Base-by-base conservation (phyloP, 768 basidiomycete genomes). In the Mycena pura region DNA sequence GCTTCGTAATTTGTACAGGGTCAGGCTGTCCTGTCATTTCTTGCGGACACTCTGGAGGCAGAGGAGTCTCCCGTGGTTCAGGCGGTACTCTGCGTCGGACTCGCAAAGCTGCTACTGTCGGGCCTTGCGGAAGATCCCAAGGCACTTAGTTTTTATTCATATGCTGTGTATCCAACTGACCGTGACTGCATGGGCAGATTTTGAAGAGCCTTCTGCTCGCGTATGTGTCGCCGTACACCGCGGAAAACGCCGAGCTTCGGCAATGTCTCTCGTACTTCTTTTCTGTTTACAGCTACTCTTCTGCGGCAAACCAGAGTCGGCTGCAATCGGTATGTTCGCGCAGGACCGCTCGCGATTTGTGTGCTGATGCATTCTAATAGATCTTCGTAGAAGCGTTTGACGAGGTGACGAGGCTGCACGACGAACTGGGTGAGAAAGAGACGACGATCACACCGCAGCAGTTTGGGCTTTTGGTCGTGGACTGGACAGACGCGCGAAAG, bases 191-290 rank as follows among this genome's bases (percentile, higher is more conserved):
- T 14, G 15, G 3, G 10, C 45, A 73, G 72, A 66, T 73, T n/a
- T 66, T 74, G n/a, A 68, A 67, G 31, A 77, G 75, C 58, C 72
- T 84, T 11, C 72, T 81, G 2, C 58, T 83, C 19, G 82, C 88
- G 19, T 99, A 95, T 72, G 84, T 98, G 55, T 93, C 93, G 0
- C 93, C 95, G 1, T 86, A 90, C 43, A 97, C 96, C 0, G 83
- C 79, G 10, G 84, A 88, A 24, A 98, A 97, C 70, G 89, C 91
- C 64, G 86, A 92, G 64, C 80, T 98, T 17, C 83, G 94, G 41
- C 96, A 99, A 74, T 98, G 95, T 70, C 79, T 99, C 14, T 88
- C 93, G 6, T 98, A 97, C 73, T 98, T 99, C 82, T 91, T 99
- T 78, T 94, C 95, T 0, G 89, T 95, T 0, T 98, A 93, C 71